Percentiles rank a stretch among this genome's conserved stretches.
phyloP scores from a whole-genome alignment of 768 basidiomycete species.

The Calocybe cyanea region DNA sequence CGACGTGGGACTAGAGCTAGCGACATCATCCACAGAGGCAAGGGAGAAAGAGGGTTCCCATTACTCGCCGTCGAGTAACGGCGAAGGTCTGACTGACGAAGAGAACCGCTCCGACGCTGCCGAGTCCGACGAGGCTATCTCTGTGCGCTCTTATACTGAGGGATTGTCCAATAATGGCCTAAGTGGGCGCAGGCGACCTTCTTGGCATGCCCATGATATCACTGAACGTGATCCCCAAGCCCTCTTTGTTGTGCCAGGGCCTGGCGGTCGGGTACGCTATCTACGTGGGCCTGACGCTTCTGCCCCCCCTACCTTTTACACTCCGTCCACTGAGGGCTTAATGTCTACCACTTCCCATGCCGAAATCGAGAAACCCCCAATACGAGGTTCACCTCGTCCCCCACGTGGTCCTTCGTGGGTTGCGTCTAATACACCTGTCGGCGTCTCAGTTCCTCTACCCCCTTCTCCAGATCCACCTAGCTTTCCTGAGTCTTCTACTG shows the following conservation, averaged over 20 bases:
- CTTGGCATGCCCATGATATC: slow-evolving; percentile 40
- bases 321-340: slow-evolving; percentile 13
- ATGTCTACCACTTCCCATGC: slow-evolving; percentile 27
- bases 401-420: slow-evolving; percentile 34
- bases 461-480: slow-evolving; percentile 44
- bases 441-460: slow-evolving; percentile 39
- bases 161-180: slow-evolving; percentile 28
- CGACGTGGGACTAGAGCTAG: slow-evolving; percentile 61
- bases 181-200: slow-evolving; percentile 39
- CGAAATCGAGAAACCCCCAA: slow-evolving; percentile 39
- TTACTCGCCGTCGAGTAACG: slow-evolving; percentile 57
- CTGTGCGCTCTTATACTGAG: slow-evolving; percentile 63
- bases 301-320: slow-evolving; percentile 14
- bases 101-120: slow-evolving; percentile 54
- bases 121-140: slow-evolving; percentile 68
- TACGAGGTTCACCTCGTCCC: slow-evolving; percentile 40
- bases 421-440: slow-evolving; percentile 32
- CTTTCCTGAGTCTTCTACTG: slow-evolving; percentile 48
- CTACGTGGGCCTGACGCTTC: slow-evolving; percentile 22
- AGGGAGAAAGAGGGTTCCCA: slow-evolving; percentile 47
- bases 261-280: slow-evolving; percentile 24
- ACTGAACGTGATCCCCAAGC: slow-evolving; percentile 21
- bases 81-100: slow-evolving; percentile 66
- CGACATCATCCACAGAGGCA: slow-evolving; percentile 59
- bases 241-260: slow-evolving; percentile 12